A percentile compares a stretch with the other conserved stretches of the same genome.
These are phyloP conservation scores for Neurospora tetraspora DNA, from an alignment of 495 filamentous ascomycete species.

Conservation along the genomic window DNA sequence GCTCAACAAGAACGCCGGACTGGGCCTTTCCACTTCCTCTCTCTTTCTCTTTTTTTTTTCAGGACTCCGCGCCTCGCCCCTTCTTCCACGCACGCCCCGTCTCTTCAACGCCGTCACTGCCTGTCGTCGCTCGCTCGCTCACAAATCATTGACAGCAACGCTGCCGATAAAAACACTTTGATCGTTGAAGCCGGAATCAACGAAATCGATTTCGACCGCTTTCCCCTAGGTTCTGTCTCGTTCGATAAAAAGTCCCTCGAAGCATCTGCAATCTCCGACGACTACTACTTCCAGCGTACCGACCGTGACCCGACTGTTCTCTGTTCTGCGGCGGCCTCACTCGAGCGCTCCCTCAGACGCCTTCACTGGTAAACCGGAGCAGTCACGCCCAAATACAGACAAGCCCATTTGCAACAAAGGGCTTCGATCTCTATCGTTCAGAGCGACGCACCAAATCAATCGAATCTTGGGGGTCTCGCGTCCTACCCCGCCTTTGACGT, in stretches of 20 bases:
- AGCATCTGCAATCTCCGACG: not conserved
- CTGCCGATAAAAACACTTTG: not conserved
- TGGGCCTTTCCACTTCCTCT: not conserved
- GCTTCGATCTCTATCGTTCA: not conserved
- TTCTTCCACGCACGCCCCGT: not conserved
- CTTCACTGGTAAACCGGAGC: slow-evolving; percentile 26
- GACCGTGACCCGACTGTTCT: slow-evolving; percentile 10
- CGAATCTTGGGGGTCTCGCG: not conserved
- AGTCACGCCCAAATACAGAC: slow-evolving; percentile 3
- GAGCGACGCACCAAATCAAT: not conserved
- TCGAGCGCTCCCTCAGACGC: slow-evolving; percentile 15
- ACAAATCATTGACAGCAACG: not conserved
- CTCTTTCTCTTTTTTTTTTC: not conserved
- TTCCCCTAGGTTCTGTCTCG: not conserved
- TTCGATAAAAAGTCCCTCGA: not conserved
- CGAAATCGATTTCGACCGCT: not conserved
- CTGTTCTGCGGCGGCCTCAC: slow-evolving; percentile 14
- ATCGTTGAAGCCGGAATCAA: not conserved
- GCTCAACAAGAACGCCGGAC: not conserved
- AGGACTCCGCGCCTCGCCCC: not conserved
- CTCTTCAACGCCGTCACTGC: not conserved
- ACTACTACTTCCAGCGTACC: not conserved
- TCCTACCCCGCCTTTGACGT: not conserved
- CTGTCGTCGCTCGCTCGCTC: not conserved
- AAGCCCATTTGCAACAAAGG: not conserved